A percentile compares a stretch with the other conserved stretches of the same genome.
phyloP scores from a whole-genome alignment of 2,329 filamentous ascomycete species.

The Epichloe baconii region DNA sequence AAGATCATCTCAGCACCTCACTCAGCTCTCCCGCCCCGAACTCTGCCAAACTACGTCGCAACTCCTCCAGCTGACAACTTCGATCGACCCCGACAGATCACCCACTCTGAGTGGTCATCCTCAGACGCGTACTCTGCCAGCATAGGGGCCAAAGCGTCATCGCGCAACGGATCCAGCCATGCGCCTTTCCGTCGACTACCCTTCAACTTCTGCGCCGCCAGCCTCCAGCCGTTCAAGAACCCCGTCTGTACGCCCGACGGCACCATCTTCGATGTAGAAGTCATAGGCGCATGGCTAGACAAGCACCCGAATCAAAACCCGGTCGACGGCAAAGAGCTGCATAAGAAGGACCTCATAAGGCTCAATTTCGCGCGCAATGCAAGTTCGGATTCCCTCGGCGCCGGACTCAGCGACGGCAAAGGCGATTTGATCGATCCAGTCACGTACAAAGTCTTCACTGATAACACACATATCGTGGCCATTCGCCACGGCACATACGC shows the following conservation, averaged over 20 bases:
- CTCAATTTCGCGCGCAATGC: slow-evolving; percentile 88
- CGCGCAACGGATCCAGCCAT: slow-evolving; percentile 30
- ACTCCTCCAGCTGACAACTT: neutral
- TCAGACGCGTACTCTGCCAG: slow-evolving; percentile 78
- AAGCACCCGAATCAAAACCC: slow-evolving; percentile 82
- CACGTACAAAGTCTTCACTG: slow-evolving; percentile 93
- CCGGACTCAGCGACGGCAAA: slow-evolving; percentile 36
- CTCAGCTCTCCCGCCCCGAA: neutral
- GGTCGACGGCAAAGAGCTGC: slow-evolving; percentile 66
- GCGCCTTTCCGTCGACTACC: slow-evolving; percentile 76
- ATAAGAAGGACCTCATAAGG: slow-evolving; percentile 73
- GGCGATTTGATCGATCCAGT: slow-evolving; percentile 91
- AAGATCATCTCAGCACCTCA: slow-evolving; percentile 6
- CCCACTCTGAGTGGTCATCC: slow-evolving; percentile 94
- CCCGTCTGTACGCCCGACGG: slow-evolving; percentile 83
- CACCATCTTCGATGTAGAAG: slow-evolving; percentile 88
- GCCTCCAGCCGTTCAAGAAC: slow-evolving; percentile 86
- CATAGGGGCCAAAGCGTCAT: slow-evolving; percentile 52
- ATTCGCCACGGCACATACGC: slow-evolving; percentile 68
- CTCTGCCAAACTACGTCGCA: neutral
- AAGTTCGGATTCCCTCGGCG: slow-evolving; percentile 40
- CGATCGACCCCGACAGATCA: slow-evolving; percentile 43
- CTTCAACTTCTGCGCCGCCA: slow-evolving; percentile 96
- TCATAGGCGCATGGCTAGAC: slow-evolving; percentile 87
- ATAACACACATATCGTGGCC: slow-evolving; percentile 94